Base-by-base conservation (phyloP, 441 rosid genomes). In the Aleurites moluccanus region DNA sequence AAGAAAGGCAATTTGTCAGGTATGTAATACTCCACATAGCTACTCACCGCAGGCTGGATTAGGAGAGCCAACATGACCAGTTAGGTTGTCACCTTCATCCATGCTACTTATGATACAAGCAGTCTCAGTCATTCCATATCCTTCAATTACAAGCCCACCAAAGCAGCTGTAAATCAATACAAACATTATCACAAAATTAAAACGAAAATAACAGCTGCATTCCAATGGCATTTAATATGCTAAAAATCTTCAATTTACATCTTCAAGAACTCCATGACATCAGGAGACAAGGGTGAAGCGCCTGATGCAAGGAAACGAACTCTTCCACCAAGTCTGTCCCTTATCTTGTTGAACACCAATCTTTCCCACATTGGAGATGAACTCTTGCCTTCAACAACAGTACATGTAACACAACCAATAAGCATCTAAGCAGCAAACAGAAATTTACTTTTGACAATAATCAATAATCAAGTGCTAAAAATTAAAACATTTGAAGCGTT, bases 101-200 rank as follows among this genome's bases (percentile, higher is more conserved):
- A 91, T 84, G 56, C 87, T 64, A 79, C 85, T 87, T 83, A 96
- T 89, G 67, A 86, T 85, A 80, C 98, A 91, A 56, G 99, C 87
- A 47, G 96, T 92, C 85, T 96, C 99, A 4, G 99, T 96, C 99
- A 96, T 96, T 81, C 99, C 99, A 83, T 96, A 96, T 75, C 99
- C 99, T 85, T 96, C 98, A 21, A 74, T 2, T 73, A 96, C 86
- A 10, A 75, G 82, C 65, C 96, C 90, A 73, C 98, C 92, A 83
- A 96, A 91, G 90, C 98, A 93, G 79, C 98, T 96, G 87, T 72
- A 64, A 82, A 68, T 47, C 74, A 81, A 59, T 73, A 64, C 55
- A 61, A 30, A 63, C n/a, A 79, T 64, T 62, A 50, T 49, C 47
- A 30, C 13, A 47, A 80, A 10, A 74, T 66, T 7, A n/a, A 16